These are phyloP conservation scores for Phialemoniopsis sp. DNA, from an alignment of 2,329 filamentous ascomycete species.

Conservation along the genomic window DNA sequence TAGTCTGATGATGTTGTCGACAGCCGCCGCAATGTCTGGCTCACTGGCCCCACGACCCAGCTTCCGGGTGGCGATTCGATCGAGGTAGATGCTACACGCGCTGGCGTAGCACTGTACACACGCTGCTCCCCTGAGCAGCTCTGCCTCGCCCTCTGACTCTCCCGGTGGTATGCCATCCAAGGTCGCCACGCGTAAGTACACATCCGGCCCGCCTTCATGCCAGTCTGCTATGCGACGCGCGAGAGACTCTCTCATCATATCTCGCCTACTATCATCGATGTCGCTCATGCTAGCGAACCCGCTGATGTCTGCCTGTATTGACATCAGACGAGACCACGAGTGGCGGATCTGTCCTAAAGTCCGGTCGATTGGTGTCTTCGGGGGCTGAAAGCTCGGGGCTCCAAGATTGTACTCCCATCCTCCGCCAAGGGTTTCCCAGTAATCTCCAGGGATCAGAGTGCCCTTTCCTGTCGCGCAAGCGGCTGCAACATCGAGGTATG, in stretches of 20 bases:
- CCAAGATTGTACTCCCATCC: slow-evolving; percentile 27
- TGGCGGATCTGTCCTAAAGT: slow-evolving; percentile 9
- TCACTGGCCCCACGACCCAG: too few relatives aligned
- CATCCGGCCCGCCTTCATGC: slow-evolving; percentile 9
- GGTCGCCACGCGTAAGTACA: too few relatives aligned
- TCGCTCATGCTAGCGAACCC: slow-evolving; percentile 6
- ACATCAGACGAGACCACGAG: slow-evolving; percentile 12
- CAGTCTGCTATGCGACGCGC: slow-evolving; percentile 7
- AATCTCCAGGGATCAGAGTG: slow-evolving; percentile 28
- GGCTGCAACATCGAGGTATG: slow-evolving; percentile 31
- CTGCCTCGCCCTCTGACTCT: slow-evolving; percentile 3
- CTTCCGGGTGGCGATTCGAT: slow-evolving; percentile 3
- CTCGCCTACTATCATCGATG: not conserved
- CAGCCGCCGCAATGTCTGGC: too few relatives aligned
- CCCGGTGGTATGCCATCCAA: not conserved
- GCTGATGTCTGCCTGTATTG: slow-evolving; percentile 11
- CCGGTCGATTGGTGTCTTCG: slow-evolving; percentile 2
- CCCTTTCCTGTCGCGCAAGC: slow-evolving; percentile 29
- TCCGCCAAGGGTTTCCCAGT: slow-evolving; percentile 29
- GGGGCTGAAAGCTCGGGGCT: slow-evolving; percentile 8
- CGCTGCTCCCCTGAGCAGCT: slow-evolving; percentile 7
- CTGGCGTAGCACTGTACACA: slow-evolving; percentile 9
- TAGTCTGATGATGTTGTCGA: too few relatives aligned
- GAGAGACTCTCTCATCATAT: slow-evolving; percentile 6
- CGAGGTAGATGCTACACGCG: slow-evolving; percentile 8